Evolutionary conservation across 129 eudicot species (phyloP), one percentile per base, ranked within the genome.

Genomic region (Arctium lappa): DNA sequence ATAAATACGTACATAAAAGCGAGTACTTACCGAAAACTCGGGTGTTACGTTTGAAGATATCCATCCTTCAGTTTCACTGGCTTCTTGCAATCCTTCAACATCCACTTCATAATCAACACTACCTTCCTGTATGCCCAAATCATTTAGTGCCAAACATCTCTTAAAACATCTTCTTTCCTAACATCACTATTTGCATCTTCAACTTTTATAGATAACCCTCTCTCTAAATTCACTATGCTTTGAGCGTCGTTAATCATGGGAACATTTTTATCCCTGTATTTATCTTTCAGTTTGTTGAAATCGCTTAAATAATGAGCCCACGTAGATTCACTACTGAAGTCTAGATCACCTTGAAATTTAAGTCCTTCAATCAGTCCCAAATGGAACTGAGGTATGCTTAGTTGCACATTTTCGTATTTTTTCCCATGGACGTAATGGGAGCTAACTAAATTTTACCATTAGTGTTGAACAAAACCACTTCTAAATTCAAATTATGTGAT

Each of bases 401-500:
- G 71, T 75, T 89, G 86, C 86, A 89, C 74, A 77, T 86, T 82
- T 31, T 91, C 1, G 83, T 85, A 53, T 86, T 82, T 74, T 89
- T 80, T 80, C 88, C 97, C 33, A 82, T 74, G 11, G 97, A 91
- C 13, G 93, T 88, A 76, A 95, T 87, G 6, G 95, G 99, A 40
- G 97, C 97, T 1, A 90, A 90, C 72, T 93, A 87, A 73, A 93
- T 88, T 18, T 91, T 93, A 66, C 97, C 97, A 86, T 93, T 95
- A 7, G 89, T 84, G 75, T 95, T 91, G 8, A 91, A 93, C 84
- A 95, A 89, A 85, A 95, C 93, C 73, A 95, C 94, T 89, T 92
- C 94, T 0, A 97, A 90, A 66, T 69, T 89, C 12, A 79, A 77
- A 71, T 72, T 73, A 53, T 85, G 86, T 18, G 95, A 88, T 76